Conservation (phyloP, 306 rosid species). For the Lupinus albus region DNA sequence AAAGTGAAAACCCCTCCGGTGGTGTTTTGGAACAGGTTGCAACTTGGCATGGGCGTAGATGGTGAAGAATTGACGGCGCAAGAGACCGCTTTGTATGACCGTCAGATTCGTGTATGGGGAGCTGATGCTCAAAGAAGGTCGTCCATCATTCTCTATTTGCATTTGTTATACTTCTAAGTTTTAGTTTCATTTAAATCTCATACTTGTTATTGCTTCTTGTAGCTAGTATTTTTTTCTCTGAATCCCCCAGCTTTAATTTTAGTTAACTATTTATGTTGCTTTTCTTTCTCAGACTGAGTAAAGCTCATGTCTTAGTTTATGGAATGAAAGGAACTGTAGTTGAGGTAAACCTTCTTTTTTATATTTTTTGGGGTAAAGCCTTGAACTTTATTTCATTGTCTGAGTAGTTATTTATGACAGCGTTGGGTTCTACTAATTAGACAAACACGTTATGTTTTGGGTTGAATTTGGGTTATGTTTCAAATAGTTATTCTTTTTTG, state of each 20-base stretch:
- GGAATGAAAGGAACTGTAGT: constrained; percentile 89
- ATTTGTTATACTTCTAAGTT: background rate
- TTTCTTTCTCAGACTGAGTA: constrained; percentile 68
- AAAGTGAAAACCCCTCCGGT: constrained; percentile 1
- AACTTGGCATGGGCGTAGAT: constrained; percentile 63
- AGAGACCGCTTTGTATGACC: constrained; percentile 93
- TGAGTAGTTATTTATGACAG: no score
- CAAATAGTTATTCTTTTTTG: no score
- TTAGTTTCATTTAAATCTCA: constrained; percentile 27
- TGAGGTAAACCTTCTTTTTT: constrained; percentile 61
- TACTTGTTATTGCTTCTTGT: background rate
- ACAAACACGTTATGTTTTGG: no score
- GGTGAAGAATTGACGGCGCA: constrained; percentile 93
- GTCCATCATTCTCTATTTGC: background rate
- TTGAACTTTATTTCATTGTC: background rate
- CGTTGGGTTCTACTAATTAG: no score
- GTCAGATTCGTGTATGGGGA: constrained; percentile 99
- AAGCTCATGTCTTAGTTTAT: constrained; percentile 81
- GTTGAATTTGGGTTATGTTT: no score
- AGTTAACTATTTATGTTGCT: constrained; percentile 6
- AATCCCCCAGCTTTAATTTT: background rate
- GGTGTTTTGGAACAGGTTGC: constrained; percentile 45
- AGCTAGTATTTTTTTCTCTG: background rate
- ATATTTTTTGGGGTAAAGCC: background rate
- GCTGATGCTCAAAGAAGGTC: constrained; percentile 98